These are phyloP conservation scores for Colletotrichum sp. DNA, from an alignment of 2,329 filamentous ascomycete genomes.

Conservation along the genomic window DNA sequence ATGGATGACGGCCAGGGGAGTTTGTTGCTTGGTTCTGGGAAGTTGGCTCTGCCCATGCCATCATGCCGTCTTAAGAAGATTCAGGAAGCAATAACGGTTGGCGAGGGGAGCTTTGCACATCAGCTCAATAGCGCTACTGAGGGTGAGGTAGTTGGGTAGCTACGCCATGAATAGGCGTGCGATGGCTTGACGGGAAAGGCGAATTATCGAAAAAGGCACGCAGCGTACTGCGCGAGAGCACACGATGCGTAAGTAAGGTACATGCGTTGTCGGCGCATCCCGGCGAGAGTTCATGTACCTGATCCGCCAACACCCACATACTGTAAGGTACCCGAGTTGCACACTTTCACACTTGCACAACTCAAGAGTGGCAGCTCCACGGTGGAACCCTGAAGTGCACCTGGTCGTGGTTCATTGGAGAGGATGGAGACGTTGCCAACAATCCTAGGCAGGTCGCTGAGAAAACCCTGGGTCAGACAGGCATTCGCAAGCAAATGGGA, in stretches of 20 bases:
- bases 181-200: background rate
- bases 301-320: background rate
- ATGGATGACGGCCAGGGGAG: background rate
- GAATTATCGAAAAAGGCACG: background rate
- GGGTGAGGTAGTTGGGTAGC: background rate
- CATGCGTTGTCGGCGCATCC: background rate
- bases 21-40: background rate
- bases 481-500: background rate
- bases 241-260: background rate
- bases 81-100: background rate
- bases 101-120: background rate
- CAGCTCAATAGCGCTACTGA: background rate
- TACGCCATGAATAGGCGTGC: background rate
- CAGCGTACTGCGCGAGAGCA: background rate
- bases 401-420: background rate
- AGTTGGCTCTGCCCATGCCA: background rate
- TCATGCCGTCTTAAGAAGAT: background rate
- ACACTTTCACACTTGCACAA: background rate
- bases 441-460: background rate
- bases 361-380: background rate
- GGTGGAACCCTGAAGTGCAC: background rate
- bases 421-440: background rate
- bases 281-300: background rate
- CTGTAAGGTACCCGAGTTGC: constrained; percentile 18
- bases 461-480: background rate